These are phyloP conservation scores for Thielaviopsis populi DNA, from an alignment of 2,329 filamentous ascomycete genomes.

Conservation along the genomic window DNA sequence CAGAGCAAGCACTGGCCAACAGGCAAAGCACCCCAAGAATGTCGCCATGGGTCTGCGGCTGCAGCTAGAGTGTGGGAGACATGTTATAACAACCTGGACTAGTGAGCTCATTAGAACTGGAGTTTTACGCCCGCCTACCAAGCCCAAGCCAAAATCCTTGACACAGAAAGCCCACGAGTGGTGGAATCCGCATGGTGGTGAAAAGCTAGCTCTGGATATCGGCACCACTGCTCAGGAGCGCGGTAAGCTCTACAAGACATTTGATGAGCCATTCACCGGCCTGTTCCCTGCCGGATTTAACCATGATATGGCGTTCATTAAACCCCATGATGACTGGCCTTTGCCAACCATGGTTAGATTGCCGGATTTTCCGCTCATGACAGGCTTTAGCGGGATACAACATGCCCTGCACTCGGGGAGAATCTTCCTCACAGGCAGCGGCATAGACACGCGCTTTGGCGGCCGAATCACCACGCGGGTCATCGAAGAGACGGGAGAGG, in stretches of 20 bases:
- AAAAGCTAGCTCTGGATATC: background rate
- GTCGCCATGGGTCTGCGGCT: conserved; percentile 7
- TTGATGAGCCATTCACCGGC: conserved; percentile 6
- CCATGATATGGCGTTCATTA: conserved; percentile 8
- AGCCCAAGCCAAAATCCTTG: background rate
- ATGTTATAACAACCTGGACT: conserved; percentile 9
- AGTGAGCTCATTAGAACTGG: conserved; percentile 9
- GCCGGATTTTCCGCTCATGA: background rate
- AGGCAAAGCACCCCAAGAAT: background rate
- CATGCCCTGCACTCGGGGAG: conserved; percentile 2
- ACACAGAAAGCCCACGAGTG: background rate
- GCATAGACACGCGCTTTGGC: background rate
- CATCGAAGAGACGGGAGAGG: conserved; percentile 3
- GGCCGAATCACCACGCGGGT: background rate
- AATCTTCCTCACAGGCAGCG: conserved; percentile 7
- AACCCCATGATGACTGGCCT: background rate
- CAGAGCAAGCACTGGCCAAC: conserved; percentile 5
- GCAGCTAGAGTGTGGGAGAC: background rate
- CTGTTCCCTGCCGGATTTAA: conserved; percentile 1
- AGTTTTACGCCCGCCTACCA: conserved; percentile 4
- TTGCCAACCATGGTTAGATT: conserved; percentile 1
- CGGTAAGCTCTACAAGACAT: background rate
- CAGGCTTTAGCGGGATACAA: conserved; percentile 2
- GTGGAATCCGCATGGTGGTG: background rate
- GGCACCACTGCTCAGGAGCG: background rate